A percentile compares a stretch with the other conserved stretches of the same genome.
phyloP scores from a whole-genome alignment of 768 basidiomycete genomes.

The Royoungia palumana region DNA sequence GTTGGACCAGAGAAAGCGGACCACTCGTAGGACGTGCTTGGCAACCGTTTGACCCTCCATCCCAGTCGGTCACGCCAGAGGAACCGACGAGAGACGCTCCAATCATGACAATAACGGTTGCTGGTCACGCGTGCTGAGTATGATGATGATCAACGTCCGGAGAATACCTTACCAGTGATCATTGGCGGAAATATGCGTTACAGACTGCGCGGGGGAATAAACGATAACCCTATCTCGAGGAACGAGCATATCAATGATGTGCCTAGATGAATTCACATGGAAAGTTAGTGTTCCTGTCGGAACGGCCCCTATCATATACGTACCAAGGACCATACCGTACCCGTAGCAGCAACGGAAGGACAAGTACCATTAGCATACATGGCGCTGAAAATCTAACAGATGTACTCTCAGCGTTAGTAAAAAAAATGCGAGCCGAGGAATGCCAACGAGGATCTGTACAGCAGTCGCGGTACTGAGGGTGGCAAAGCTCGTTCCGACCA shows the following conservation, averaged over 20 bases:
- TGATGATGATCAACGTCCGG: background rate
- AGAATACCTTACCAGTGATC: slow-evolving; percentile 53
- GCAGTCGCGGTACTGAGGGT: slow-evolving; percentile 72
- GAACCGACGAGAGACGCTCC: slow-evolving; percentile 73
- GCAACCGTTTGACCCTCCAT: slow-evolving; percentile 80
- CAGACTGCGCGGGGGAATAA: slow-evolving; percentile 59
- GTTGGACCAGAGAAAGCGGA: slow-evolving; percentile 72
- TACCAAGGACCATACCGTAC: slow-evolving; percentile 74
- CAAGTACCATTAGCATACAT: slow-evolving; percentile 83
- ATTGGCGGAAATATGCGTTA: slow-evolving; percentile 75
- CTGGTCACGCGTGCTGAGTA: slow-evolving; percentile 28
- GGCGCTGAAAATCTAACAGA: slow-evolving; percentile 59
- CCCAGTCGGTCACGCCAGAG: slow-evolving; percentile 80
- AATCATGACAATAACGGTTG: slow-evolving; percentile 77
- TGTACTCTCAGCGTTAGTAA: background rate
- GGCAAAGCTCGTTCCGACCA: slow-evolving; percentile 80
- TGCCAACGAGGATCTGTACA: slow-evolving; percentile 34
- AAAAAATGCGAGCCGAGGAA: background rate
- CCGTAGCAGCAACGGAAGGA: slow-evolving; percentile 53
- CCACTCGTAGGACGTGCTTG: slow-evolving; percentile 55
- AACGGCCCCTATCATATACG: slow-evolving; percentile 1
- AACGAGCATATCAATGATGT: slow-evolving; percentile 77
- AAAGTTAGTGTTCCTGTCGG: background rate
- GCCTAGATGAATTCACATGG: slow-evolving; percentile 37
- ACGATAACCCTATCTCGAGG: slow-evolving; percentile 76